Evolutionary conservation across 805 yeast species (phyloP).

Genomic region (Saccharomycopsis fodiens): DNA sequence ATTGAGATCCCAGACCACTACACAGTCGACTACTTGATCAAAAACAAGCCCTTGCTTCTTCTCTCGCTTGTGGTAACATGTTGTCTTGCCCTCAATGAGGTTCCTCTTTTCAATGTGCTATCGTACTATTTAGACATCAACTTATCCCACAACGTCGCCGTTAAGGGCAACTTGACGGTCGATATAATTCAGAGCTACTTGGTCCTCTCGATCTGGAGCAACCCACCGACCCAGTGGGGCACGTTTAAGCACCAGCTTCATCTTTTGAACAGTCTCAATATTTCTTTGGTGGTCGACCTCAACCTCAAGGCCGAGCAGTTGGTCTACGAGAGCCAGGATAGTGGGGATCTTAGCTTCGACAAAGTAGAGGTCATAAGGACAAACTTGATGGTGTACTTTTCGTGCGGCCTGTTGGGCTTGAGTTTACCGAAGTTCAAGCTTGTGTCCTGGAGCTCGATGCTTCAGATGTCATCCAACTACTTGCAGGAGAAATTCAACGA

Average conservation of each 20-base stretch:
- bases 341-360: conserved; percentile 15
- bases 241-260: conserved; percentile 47
- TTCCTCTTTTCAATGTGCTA: conserved; percentile 32
- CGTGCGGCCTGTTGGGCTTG: conserved; percentile 44
- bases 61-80: conserved; percentile 40
- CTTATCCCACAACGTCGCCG: conserved; percentile 36
- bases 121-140: conserved; percentile 38
- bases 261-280: conserved; percentile 36
- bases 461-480: conserved; percentile 30
- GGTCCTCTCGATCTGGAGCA: conserved; percentile 43
- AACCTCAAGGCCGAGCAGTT: conserved; percentile 29
- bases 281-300: conserved; percentile 43
- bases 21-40: conserved; percentile 34
- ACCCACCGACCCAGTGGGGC: conserved; percentile 45
- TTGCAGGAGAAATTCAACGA: conserved; percentile 29
- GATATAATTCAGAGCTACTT: conserved; percentile 37
- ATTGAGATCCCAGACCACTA: conserved; percentile 33
- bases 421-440: conserved; percentile 44
- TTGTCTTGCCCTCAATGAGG: conserved; percentile 37
- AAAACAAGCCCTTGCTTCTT: conserved; percentile 37
- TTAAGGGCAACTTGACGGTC: conserved; percentile 37
- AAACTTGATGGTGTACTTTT: conserved; percentile 40
- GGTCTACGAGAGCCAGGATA: conserved; percentile 1
- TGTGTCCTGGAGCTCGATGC: conserved; percentile 40
- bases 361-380: conserved; percentile 35